A percentile compares a stretch with the other conserved stretches of the same genome.
Evolutionary conservation across 371 early-diverging fungal genomes (phyloP).

Genomic region (Actinomortierella wolfii): DNA sequence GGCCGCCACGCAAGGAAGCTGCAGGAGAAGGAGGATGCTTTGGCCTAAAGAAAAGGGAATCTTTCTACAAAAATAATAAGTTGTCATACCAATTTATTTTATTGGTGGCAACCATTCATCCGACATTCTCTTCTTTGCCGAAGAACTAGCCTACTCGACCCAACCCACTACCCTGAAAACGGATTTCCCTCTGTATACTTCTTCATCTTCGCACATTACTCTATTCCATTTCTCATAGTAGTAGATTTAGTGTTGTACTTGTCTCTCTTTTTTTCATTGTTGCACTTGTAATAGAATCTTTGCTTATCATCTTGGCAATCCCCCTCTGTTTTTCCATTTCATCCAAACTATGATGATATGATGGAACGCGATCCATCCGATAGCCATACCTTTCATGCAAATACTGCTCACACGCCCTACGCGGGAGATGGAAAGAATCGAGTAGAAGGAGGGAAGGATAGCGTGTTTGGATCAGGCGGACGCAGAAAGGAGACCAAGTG

Average conservation of each 20-base stretch:
- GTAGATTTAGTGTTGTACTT: background rate
- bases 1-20: slow-evolving; percentile 64
- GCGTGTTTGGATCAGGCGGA: too few relatives aligned
- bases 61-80: background rate
- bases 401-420: too few relatives aligned
- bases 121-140: too few relatives aligned
- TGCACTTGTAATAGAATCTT: too few relatives aligned
- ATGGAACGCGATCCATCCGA: too few relatives aligned
- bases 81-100: slow-evolving; percentile 4
- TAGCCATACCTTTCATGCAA: too few relatives aligned
- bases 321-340: too few relatives aligned
- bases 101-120: slow-evolving; percentile 1
- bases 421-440: too few relatives aligned
- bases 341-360: background rate
- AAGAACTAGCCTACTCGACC: too few relatives aligned
- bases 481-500: background rate
- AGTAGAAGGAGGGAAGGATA: too few relatives aligned
- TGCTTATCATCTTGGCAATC: background rate
- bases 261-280: background rate
- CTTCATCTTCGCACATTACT: background rate
- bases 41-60: slow-evolving; percentile 44
- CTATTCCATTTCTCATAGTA: background rate
- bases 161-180: too few relatives aligned
- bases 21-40: slow-evolving; percentile 64
- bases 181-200: background rate